Percentiles rank a stretch among this genome's conserved stretches.
phyloP scores from a whole-genome alignment of 495 filamentous ascomycete genomes.

The Podospora sp. region DNA sequence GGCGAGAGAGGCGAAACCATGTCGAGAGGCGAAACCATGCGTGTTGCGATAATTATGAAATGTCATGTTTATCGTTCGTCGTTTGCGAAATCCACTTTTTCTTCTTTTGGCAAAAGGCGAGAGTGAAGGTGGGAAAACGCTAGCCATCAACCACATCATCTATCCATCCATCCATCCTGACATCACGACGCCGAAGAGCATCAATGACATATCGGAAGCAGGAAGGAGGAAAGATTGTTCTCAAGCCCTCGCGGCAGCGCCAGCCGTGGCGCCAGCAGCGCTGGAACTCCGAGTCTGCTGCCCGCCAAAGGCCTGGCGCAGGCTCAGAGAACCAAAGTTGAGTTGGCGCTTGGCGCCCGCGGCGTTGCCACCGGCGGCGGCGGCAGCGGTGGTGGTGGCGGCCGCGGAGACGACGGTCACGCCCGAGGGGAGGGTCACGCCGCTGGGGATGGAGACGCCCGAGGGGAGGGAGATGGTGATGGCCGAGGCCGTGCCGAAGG shows the following conservation, averaged over 20 bases:
- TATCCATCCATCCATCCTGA: too few species aligned
- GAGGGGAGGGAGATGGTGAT: constrained; percentile 36
- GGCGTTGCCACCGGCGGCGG: constrained; percentile 20
- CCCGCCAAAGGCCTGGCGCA: constrained; percentile 22
- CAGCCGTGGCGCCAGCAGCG: neutral
- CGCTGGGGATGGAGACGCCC: constrained; percentile 32
- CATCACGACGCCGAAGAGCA: too few species aligned
- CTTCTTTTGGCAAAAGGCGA: too few species aligned
- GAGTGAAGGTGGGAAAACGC: too few species aligned
- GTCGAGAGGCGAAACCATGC: too few species aligned
- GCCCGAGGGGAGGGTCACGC: constrained; percentile 31
- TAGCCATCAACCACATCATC: too few species aligned
- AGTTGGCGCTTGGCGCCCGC: constrained; percentile 14
- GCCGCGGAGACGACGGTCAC: constrained; percentile 33
- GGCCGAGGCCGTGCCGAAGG: constrained; percentile 20
- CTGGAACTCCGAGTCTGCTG: constrained; percentile 14
- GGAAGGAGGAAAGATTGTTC: neutral
- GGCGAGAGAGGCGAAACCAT: too few species aligned
- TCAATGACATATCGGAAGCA: too few species aligned
- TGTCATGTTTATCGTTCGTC: too few species aligned
- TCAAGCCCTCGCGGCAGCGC: neutral
- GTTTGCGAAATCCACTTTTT: too few species aligned
- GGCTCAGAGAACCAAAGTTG: neutral
- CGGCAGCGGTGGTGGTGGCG: constrained; percentile 16
- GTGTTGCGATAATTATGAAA: too few species aligned